phyloP scores from a whole-genome alignment of 345 rosid species.

The Fremontodendron californicum region DNA sequence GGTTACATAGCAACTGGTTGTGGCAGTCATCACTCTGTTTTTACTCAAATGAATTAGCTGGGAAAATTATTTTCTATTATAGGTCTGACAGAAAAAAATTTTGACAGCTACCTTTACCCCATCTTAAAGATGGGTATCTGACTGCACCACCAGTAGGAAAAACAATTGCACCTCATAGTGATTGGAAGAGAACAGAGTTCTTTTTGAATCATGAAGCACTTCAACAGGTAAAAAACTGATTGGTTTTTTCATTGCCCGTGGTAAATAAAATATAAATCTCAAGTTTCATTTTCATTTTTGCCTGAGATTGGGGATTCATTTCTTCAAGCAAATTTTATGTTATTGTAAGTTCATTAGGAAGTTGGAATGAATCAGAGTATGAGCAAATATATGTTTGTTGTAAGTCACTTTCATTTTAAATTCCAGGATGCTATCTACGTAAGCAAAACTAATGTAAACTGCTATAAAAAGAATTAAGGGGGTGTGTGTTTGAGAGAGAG shows the following conservation, averaged over 20 bases:
- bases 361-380: not conserved
- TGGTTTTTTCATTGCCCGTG: not conserved
- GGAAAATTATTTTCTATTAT: not conserved
- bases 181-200: slow-evolving; percentile 9
- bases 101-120: slow-evolving; percentile 13
- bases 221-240: slow-evolving; percentile 2
- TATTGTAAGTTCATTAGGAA: not conserved
- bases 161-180: not conserved
- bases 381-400: not conserved
- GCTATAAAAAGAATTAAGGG: not conserved
- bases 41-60: not conserved
- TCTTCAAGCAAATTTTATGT: not conserved
- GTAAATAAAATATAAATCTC: not conserved
- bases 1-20: not conserved
- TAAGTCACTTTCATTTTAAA: not conserved
- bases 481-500: not conserved
- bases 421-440: not conserved
- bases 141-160: slow-evolving; percentile 8
- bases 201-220: slow-evolving; percentile 12
- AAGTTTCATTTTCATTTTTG: not conserved
- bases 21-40: not conserved
- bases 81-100: not conserved
- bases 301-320: not conserved
- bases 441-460: not conserved
- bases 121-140: slow-evolving; percentile 8